A percentile compares a stretch with the other conserved stretches of the same genome.
These are phyloP conservation scores for Sphagnurus paluster DNA, from an alignment of 1,284 basidiomycete species.

Conservation along the genomic window DNA sequence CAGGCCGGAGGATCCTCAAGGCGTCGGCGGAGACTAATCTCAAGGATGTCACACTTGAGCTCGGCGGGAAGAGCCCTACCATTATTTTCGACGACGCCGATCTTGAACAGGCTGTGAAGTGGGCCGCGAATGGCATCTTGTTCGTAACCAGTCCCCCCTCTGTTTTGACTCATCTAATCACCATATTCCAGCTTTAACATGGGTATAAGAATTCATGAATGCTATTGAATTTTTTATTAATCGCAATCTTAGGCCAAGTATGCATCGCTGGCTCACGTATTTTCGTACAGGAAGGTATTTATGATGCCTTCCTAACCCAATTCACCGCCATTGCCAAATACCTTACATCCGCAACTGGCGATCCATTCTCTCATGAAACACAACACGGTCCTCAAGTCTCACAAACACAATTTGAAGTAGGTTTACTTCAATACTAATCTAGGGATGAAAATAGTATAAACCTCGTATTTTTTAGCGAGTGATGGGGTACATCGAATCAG, in stretches of 20 bases:
- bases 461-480: constrained; percentile 33
- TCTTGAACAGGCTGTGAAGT: constrained; percentile 78
- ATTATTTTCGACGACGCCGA: constrained; percentile 78
- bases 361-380: constrained; percentile 72
- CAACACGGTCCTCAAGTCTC: constrained; percentile 92
- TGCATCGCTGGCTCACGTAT: constrained; percentile 86
- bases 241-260: constrained; percentile 70
- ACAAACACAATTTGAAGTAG: constrained; percentile 64
- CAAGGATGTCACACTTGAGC: constrained; percentile 83
- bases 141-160: constrained; percentile 36
- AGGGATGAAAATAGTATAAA: too few relatives aligned
- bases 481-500: constrained; percentile 77
- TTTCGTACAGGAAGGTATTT: constrained; percentile 81
- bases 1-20: constrained; percentile 78
- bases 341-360: constrained; percentile 58
- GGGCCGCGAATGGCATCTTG: constrained; percentile 83
- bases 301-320: constrained; percentile 66
- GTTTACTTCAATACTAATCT: constrained; percentile 11
- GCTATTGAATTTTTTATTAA: too few relatives aligned
- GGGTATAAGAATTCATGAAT: too few relatives aligned
- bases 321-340: constrained; percentile 57
- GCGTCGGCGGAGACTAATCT: constrained; percentile 77
- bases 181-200: too few relatives aligned
- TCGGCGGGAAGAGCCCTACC: constrained; percentile 85
- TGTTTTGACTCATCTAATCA: not conserved